These are phyloP conservation scores for Ajuga chamaepitys DNA, from an alignment of 257 asterid species.

Conservation along the genomic window DNA sequence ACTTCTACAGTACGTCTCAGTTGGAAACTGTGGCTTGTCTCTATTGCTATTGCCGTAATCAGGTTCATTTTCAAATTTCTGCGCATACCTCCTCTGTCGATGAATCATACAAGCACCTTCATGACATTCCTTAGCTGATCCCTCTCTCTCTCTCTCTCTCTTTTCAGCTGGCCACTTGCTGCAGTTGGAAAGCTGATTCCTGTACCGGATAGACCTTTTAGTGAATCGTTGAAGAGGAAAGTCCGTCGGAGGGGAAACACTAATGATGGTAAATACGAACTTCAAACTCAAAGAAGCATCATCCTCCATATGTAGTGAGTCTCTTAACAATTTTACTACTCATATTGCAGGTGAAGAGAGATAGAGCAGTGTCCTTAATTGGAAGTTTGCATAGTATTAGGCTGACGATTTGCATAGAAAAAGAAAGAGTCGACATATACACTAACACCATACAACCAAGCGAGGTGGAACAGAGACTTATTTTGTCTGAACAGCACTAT, in stretches of 20 bases:
- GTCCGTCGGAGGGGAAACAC: background rate
- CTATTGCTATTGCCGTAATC: constrained; percentile 58
- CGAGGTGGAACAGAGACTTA: background rate
- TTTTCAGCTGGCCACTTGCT: constrained; percentile 55
- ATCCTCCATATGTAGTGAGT: background rate
- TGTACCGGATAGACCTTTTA: constrained; percentile 34
- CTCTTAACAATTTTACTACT: background rate
- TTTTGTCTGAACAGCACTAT: background rate
- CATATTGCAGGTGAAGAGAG: constrained; percentile 10
- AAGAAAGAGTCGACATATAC: background rate
- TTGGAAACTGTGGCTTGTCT: constrained; percentile 92
- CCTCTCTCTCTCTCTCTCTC: background rate
- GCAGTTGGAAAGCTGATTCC: constrained; percentile 41
- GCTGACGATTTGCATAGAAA: constrained; percentile 18
- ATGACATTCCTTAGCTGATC: background rate
- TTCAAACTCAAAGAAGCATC: background rate
- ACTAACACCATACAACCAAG: constrained; percentile 8
- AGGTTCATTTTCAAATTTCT: constrained; percentile 38
- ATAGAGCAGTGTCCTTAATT: background rate
- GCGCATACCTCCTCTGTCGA: background rate
- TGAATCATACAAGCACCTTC: background rate
- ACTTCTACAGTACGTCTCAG: constrained; percentile 62
- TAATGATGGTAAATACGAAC: constrained; percentile 12
- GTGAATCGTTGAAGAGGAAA: constrained; percentile 16
- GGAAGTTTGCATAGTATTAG: constrained; percentile 11